Evolutionary conservation across 2,329 filamentous ascomycete species (phyloP).

Genomic region (Berkeleyomyces rouxiae): DNA sequence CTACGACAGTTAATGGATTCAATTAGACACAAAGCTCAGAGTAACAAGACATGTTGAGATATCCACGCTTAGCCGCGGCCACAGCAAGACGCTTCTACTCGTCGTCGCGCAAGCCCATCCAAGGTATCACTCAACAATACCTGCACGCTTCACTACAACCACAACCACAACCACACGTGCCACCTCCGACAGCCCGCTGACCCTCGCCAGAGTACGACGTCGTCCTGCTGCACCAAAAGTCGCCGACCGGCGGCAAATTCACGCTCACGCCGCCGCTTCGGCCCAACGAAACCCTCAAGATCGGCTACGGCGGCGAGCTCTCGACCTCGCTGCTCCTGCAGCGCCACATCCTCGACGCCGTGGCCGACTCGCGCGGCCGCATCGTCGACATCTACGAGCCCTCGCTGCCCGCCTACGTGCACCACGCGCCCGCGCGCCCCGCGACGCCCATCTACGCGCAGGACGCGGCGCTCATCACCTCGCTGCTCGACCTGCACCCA

Average conservation of each 20-base stretch:
- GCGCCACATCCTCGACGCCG: slow-evolving; percentile 38
- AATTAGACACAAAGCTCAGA: no score
- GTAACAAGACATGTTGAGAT: neutral
- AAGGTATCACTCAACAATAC: slow-evolving; percentile 30
- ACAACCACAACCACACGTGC: neutral
- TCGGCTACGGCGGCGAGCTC: slow-evolving; percentile 31
- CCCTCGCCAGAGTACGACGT: slow-evolving; percentile 24
- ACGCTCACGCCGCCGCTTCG: slow-evolving; percentile 24
- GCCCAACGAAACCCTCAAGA: slow-evolving; percentile 19
- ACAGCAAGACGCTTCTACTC: slow-evolving; percentile 6
- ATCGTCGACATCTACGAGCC: slow-evolving; percentile 44
- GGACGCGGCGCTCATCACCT: slow-evolving; percentile 60
- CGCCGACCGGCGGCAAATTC: slow-evolving; percentile 22
- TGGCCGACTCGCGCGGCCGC: slow-evolving; percentile 34
- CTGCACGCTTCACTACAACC: slow-evolving; percentile 42
- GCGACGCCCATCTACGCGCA: slow-evolving; percentile 65
- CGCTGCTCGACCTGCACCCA: slow-evolving; percentile 58
- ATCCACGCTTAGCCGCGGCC: neutral
- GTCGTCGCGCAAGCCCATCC: slow-evolving; percentile 5
- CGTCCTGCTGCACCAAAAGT: slow-evolving; percentile 25
- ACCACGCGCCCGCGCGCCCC: slow-evolving; percentile 41
- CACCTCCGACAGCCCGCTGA: neutral
- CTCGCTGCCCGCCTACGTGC: slow-evolving; percentile 56
- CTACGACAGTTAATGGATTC: neutral
- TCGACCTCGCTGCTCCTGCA: slow-evolving; percentile 45